Evolutionary conservation across 1,284 basidiomycete species (phyloP).

Genomic region (Erythrobasidium hasegawianum): DNA sequence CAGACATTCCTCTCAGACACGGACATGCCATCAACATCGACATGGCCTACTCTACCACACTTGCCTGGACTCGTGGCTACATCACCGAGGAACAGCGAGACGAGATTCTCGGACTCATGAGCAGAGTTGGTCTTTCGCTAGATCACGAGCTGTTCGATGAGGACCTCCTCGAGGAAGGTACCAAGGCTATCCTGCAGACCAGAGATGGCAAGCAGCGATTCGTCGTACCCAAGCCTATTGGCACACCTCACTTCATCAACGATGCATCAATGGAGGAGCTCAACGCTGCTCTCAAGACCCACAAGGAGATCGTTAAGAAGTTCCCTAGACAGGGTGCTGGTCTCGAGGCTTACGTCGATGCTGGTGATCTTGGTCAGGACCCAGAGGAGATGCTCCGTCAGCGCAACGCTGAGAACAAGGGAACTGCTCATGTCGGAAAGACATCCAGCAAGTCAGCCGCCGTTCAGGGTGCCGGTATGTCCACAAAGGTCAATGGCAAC

Average conservation of each 20-base stretch:
- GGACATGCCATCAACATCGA: conserved; percentile 53
- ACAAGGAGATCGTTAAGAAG: conserved; percentile 48
- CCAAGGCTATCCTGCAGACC: conserved; percentile 53
- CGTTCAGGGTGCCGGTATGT: conserved; percentile 10
- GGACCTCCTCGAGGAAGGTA: conserved; percentile 49
- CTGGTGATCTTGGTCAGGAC: conserved; percentile 51
- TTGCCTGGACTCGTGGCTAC: conserved; percentile 51
- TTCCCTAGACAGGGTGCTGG: conserved; percentile 47
- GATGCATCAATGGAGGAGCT: conserved; percentile 52
- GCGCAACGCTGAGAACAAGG: conserved; percentile 40
- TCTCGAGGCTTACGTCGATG: conserved; percentile 52
- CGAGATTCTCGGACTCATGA: conserved; percentile 51
- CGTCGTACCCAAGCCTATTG: conserved; percentile 52
- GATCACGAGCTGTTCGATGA: conserved; percentile 52
- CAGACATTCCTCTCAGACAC: conserved; percentile 50
- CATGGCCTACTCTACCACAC: conserved; percentile 53
- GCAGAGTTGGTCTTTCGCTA: conserved; percentile 51
- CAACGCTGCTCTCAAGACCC: conserved; percentile 48
- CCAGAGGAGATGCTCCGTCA: conserved; percentile 45
- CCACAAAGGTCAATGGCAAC: conserved; percentile 21
- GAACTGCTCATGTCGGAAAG: conserved; percentile 41
- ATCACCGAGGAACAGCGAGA: conserved; percentile 51
- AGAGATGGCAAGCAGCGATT: conserved; percentile 54
- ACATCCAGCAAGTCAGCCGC: conserved; percentile 26
- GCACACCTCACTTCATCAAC: conserved; percentile 53